These are phyloP conservation scores for Pichia sp. DNA, from an alignment of 1,139 yeast genomes.

Conservation along the genomic window DNA sequence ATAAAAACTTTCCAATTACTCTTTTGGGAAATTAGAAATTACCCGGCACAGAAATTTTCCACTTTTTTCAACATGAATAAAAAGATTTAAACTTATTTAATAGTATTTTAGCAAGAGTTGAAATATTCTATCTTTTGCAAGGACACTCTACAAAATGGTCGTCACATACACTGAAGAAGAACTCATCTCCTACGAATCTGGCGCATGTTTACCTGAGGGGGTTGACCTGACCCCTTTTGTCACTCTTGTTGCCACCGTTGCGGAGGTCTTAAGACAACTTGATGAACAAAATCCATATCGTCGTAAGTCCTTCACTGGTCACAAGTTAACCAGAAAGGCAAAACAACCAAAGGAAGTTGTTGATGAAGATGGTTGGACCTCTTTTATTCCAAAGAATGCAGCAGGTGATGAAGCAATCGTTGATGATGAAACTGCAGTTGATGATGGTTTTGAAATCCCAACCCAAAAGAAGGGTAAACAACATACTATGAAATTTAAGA, in stretches of 20 bases:
- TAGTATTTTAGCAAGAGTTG: background rate
- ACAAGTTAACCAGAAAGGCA: constrained; percentile 38
- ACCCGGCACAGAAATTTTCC: background rate
- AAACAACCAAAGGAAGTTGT: constrained; percentile 50
- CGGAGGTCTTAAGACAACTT: constrained; percentile 28
- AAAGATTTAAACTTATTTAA: background rate
- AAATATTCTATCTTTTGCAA: background rate
- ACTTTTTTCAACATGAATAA: background rate
- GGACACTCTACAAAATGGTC: constrained; percentile 5
- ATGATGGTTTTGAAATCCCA: constrained; percentile 19
- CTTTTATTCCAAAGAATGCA: constrained; percentile 32
- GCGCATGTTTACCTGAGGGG: constrained; percentile 54
- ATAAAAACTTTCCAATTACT: background rate
- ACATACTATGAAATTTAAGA: constrained; percentile 47
- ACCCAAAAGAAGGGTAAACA: constrained; percentile 36
- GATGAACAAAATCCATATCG: constrained; percentile 22
- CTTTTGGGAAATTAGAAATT: background rate
- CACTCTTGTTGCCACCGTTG: constrained; percentile 59
- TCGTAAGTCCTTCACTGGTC: constrained; percentile 34
- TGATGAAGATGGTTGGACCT: constrained; percentile 82
- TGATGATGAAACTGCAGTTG: constrained; percentile 30
- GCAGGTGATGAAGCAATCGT: constrained; percentile 30
- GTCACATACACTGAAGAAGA: constrained; percentile 58
- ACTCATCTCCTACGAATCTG: constrained; percentile 49
- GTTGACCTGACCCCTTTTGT: constrained; percentile 60